Percentiles rank a stretch among this genome's conserved stretches.
Conservation (phyloP, 208 protist species). For the Lotmaria passim region DNA sequence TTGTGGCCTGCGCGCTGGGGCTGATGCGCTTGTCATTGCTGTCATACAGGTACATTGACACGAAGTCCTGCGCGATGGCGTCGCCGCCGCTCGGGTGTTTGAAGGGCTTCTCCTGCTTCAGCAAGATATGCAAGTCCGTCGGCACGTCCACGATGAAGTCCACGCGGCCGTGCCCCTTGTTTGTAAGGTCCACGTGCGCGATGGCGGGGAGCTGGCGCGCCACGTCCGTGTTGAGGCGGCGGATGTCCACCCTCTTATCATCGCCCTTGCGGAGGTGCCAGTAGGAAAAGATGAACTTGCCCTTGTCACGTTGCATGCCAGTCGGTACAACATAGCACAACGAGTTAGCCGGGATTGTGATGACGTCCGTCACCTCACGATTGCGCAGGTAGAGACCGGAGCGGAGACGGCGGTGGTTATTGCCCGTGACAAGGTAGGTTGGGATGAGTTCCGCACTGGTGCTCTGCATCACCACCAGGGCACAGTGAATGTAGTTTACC, state of each 20-base stretch:
- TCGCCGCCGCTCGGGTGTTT: constrained; percentile 54
- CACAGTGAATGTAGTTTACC: constrained; percentile 80
- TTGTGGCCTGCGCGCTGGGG: constrained; percentile 55
- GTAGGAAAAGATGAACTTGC: constrained; percentile 88
- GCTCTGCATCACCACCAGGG: constrained; percentile 54
- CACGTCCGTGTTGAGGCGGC: constrained; percentile 54
- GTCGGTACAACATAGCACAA: constrained; percentile 82
- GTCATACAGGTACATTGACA: constrained; percentile 83
- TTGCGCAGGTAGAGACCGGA: constrained; percentile 66
- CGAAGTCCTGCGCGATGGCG: constrained; percentile 74
- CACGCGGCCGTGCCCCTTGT: constrained; percentile 62
- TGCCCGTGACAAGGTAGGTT: constrained; percentile 78
- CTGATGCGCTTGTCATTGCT: constrained; percentile 64
- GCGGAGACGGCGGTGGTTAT: constrained; percentile 80
- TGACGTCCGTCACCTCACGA: constrained; percentile 68
- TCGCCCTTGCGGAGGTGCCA: constrained; percentile 59
- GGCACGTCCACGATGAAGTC: constrained; percentile 80
- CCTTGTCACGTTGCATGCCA: constrained; percentile 65
- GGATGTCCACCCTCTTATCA: constrained; percentile 42
- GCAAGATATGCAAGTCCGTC: constrained; percentile 76
- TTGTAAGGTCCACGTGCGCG: constrained; percentile 60
- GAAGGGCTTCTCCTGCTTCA: constrained; percentile 78
- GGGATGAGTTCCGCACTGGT: constrained; percentile 49
- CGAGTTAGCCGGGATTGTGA: constrained; percentile 70
- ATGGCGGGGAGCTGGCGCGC: constrained; percentile 72